Percentiles rank a stretch among this genome's conserved stretches.
Evolutionary conservation across 257 asterid genomes (phyloP).

Genomic region (Marsdenia floribunda): DNA sequence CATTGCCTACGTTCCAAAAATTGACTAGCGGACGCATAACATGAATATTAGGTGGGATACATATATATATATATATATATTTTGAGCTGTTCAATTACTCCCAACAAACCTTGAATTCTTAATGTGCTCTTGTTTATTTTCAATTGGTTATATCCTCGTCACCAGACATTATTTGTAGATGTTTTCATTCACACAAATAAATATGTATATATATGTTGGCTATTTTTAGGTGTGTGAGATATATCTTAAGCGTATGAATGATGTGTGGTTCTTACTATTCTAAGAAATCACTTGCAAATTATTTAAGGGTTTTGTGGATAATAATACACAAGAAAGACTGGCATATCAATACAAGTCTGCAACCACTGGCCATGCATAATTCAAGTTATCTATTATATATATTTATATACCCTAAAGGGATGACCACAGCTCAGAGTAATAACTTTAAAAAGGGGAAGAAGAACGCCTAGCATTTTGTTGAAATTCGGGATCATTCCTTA

Average conservation of each 20-base stretch:
- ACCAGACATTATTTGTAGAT: background rate
- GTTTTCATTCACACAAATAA: background rate
- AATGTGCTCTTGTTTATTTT: background rate
- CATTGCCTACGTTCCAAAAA: slow-evolving; percentile 22
- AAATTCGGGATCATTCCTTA: slow-evolving; percentile 36
- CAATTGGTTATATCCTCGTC: background rate
- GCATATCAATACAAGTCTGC: background rate
- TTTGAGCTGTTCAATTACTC: slow-evolving; percentile 39
- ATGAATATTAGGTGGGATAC: slow-evolving; percentile 6
- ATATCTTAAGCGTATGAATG: slow-evolving; percentile 29
- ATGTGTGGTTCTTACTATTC: slow-evolving; percentile 30
- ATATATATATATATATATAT: background rate
- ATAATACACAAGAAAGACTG: background rate
- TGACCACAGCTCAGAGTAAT: slow-evolving; percentile 13
- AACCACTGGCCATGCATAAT: slow-evolving; percentile 5
- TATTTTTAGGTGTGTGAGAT: slow-evolving; percentile 23
- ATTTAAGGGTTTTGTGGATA: slow-evolving; percentile 3
- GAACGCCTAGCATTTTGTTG: slow-evolving; percentile 33
- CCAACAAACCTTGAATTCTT: slow-evolving; percentile 34
- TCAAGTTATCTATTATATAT: background rate
- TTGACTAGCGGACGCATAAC: slow-evolving; percentile 27
- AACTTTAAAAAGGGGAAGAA: slow-evolving; percentile 1
- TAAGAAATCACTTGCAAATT: slow-evolving; percentile 29
- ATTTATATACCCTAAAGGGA: slow-evolving; percentile 14
- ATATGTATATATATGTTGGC: background rate